Evolutionary conservation across 2,329 filamentous ascomycete species (phyloP).

Genomic region (Drechslerella dactyloides): DNA sequence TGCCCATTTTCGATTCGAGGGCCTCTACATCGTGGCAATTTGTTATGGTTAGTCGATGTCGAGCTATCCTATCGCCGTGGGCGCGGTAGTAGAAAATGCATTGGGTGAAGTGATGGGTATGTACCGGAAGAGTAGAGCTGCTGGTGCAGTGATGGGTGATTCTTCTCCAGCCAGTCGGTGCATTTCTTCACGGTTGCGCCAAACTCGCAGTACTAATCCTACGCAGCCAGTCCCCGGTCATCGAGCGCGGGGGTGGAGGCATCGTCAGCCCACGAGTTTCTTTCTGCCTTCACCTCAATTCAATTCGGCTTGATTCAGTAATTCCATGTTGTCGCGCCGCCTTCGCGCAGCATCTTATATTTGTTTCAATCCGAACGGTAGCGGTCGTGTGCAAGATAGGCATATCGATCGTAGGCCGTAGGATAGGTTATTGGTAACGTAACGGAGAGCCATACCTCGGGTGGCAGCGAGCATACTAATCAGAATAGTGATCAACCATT

Average conservation of each 20-base stretch:
- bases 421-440: background rate
- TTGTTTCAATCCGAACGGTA: too few relatives aligned
- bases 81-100: constrained; percentile 38
- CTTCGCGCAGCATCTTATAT: too few relatives aligned
- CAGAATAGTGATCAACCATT: background rate
- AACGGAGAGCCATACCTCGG: constrained; percentile 29
- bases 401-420: background rate
- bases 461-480: constrained; percentile 45
- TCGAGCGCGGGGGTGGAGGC: constrained; percentile 4
- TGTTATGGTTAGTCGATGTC: constrained; percentile 15
- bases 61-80: background rate
- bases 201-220: constrained; percentile 90
- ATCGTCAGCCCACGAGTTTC: background rate
- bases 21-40: constrained; percentile 65
- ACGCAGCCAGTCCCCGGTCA: constrained; percentile 2
- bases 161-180: constrained; percentile 87
- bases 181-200: constrained; percentile 96
- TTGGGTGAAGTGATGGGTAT: constrained; percentile 49
- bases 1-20: constrained; percentile 80
- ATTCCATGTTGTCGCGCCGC: background rate
- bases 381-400: too few relatives aligned
- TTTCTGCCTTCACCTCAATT: background rate
- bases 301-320: background rate
- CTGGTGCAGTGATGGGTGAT: constrained; percentile 75
- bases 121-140: constrained; percentile 85